Base-by-base conservation (phyloP, 106 monocot genomes). In the Dendrobium huoshanense region DNA sequence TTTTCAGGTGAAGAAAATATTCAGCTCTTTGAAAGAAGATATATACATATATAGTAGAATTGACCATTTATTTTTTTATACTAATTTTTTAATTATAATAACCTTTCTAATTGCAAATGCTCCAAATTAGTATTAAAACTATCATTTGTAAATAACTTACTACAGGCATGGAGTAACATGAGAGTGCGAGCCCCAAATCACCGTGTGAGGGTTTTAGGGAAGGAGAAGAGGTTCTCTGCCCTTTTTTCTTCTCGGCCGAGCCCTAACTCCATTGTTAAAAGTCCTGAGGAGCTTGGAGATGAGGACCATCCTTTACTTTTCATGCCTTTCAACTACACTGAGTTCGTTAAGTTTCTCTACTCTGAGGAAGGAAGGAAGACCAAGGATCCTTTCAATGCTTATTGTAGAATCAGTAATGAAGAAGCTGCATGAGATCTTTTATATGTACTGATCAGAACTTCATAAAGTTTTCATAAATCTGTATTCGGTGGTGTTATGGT, bases 1-100 rank as follows among this genome's bases (percentile, higher is more conserved):
- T 9, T 65, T 85, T 42, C 55, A 56, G 82, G 90, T 37, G 37
- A 37, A 37, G 37, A 37, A 37, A 37, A 37, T 37, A 37, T 37
- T 37, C 37, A 37, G 3, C 37, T 37, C 37, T 37, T 37, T 37
- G 37, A 37, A 37, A 37, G 37, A 37, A 2, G 37, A 37, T 37
- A 37, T 2, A 37, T 37, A 37, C 37, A 37, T 37, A 37, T 37
- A 37, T 37, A 37, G 37, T 37, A 3, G 37, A 37, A 3, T 37
- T 37, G 37, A 37, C 37, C 37, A 37, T 37, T 3, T n/a, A n/a
- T n/a, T 37, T 1, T 37, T 37, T 37, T 37, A 37, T 37, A 37
- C 37, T 37, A 37, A 37, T 2, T 37, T 37, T 37, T 37, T 37
- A 37, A 37, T 37, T 37, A 37, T 37, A 37, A 37, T 37, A 3